These are phyloP conservation scores for Achlya hypogyna DNA, from an alignment of 352 stramenopile genomes.

Conservation along the genomic window DNA sequence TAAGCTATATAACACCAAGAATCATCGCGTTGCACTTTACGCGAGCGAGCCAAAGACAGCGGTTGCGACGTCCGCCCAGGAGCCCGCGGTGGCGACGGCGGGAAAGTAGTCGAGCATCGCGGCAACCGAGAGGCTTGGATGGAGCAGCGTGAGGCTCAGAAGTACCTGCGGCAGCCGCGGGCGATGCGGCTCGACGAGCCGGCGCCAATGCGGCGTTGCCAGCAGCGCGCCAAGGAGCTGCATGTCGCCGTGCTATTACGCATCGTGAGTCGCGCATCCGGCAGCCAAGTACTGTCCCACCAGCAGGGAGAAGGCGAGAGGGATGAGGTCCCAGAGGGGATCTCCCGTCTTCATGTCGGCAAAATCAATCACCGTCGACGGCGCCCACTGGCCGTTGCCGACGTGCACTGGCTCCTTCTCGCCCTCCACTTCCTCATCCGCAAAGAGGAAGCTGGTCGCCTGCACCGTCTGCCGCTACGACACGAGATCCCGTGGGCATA, in stretches of 20 bases:
- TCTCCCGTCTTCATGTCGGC: conserved; percentile 80
- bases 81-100: conserved; percentile 24
- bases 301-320: conserved; percentile 68
- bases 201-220: conserved; percentile 49
- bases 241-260: conserved; percentile 51
- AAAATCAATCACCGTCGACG: conserved; percentile 77
- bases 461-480: not conserved
- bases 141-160: conserved; percentile 58
- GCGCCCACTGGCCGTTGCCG: conserved; percentile 43
- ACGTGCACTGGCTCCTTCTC: conserved; percentile 29
- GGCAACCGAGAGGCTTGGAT: conserved; percentile 65
- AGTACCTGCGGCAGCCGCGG: conserved; percentile 14
- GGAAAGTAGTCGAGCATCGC: conserved; percentile 67
- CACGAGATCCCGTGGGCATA: not conserved
- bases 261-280: conserved; percentile 14
- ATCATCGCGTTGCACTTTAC: too few relatives aligned
- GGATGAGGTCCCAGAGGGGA: conserved; percentile 77
- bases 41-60: conserved; percentile 35
- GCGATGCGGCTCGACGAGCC: conserved; percentile 31
- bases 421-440: not conserved
- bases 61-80: conserved; percentile 57
- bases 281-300: conserved; percentile 28
- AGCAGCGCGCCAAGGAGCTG: conserved; percentile 52
- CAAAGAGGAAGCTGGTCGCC: not conserved
- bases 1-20: too few relatives aligned